Conservation (phyloP, 139 green algal species). For the Volvox reticuliferus region DNA sequence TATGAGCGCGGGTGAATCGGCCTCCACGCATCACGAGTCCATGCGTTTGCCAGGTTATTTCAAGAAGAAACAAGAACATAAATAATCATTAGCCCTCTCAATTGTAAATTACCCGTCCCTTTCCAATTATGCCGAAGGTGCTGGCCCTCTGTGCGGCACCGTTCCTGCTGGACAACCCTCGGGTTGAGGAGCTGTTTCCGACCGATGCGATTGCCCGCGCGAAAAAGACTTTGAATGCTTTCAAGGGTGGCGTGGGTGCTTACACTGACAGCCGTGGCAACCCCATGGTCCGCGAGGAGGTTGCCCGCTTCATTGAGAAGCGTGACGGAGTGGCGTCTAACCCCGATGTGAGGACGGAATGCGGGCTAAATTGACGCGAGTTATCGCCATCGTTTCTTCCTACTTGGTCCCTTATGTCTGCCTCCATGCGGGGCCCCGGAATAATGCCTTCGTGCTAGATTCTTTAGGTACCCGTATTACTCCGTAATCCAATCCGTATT, state of each 20-base stretch:
- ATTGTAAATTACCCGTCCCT: no score
- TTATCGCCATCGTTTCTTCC: no score
- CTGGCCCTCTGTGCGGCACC: conserved; percentile 83
- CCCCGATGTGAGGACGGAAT: conserved; percentile 60
- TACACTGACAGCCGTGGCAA: conserved; percentile 89
- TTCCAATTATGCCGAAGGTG: conserved; percentile 64
- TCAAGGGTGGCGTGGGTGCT: conserved; percentile 79
- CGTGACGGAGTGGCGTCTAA: conserved; percentile 80
- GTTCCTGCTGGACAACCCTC: conserved; percentile 81
- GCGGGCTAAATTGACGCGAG: not conserved
- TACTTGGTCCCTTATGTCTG: no score
- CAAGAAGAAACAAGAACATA: no score
- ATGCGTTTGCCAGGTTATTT: no score
- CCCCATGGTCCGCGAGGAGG: conserved; percentile 74
- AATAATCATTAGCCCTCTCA: no score
- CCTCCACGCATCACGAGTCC: no score
- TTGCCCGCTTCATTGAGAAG: conserved; percentile 84
- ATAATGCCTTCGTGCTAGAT: no score
- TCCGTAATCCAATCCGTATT: no score
- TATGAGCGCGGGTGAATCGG: conserved; percentile 27
- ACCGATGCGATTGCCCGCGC: conserved; percentile 82
- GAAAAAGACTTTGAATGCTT: conserved; percentile 71
- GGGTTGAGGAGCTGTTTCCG: conserved; percentile 78
- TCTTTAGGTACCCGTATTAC: no score
- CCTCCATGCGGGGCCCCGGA: no score